Conservation (phyloP, 768 basidiomycete genomes). For the Suillus hirtellus region DNA sequence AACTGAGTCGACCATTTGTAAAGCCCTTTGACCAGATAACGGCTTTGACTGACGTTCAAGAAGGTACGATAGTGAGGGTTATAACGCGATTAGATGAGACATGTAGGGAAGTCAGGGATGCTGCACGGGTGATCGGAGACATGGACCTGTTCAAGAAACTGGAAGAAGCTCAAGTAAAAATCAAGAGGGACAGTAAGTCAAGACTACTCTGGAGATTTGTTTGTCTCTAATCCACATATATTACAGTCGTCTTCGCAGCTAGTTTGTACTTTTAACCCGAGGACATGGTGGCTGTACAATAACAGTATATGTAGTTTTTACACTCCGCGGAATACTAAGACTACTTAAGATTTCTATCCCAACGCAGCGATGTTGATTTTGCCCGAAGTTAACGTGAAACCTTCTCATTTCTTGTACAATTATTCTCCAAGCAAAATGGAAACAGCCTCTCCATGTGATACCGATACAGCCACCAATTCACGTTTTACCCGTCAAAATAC, state of each 20-base stretch:
- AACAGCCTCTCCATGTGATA: neutral
- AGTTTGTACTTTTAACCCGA: constrained; percentile 74
- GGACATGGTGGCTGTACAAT: constrained; percentile 1
- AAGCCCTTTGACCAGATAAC: constrained; percentile 98
- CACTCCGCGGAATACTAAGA: constrained; percentile 3
- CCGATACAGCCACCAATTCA: constrained; percentile 1
- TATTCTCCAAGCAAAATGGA: constrained; percentile 1
- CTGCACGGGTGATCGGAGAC: constrained; percentile 96
- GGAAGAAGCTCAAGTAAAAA: constrained; percentile 92
- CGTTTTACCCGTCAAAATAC: constrained; percentile 1
- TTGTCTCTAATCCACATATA: constrained; percentile 13
- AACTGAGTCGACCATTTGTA: constrained; percentile 5
- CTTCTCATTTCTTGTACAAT: neutral
- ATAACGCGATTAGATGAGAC: constrained; percentile 97
- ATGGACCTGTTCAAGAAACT: constrained; percentile 96
- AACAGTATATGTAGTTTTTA: constrained; percentile 4
- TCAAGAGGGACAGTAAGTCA: constrained; percentile 92
- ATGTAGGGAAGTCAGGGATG: constrained; percentile 94
- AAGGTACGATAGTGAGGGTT: constrained; percentile 95
- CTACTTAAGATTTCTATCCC: neutral
- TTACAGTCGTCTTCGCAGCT: constrained; percentile 79
- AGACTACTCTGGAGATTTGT: constrained; percentile 2
- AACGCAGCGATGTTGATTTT: neutral
- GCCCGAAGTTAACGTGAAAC: neutral
- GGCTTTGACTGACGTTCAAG: constrained; percentile 87